Evolutionary conservation across 2,329 filamentous ascomycete species (phyloP).

Genomic region (Colletotrichum acutatum): DNA sequence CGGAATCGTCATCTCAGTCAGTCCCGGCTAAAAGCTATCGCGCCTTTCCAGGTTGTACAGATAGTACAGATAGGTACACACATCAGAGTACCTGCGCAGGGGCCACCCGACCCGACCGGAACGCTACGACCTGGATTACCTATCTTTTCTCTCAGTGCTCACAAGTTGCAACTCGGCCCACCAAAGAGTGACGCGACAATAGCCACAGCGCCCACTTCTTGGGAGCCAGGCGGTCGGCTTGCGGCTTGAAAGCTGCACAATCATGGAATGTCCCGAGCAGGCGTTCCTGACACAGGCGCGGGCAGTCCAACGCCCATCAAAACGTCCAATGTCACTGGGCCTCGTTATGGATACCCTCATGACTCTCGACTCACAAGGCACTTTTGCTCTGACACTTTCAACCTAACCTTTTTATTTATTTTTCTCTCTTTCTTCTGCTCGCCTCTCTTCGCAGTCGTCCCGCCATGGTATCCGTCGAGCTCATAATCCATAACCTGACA

Average conservation of each 20-base stretch:
- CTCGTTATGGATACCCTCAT: background rate
- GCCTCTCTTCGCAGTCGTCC: background rate
- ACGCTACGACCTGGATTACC: background rate
- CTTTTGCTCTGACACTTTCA: constrained; percentile 1
- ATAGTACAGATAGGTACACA: background rate
- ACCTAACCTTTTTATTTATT: background rate
- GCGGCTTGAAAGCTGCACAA: background rate
- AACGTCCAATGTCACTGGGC: background rate
- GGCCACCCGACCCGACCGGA: constrained; percentile 10
- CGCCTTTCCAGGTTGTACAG: too few relatives aligned
- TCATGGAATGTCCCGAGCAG: background rate
- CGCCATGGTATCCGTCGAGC: background rate
- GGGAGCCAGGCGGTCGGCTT: background rate
- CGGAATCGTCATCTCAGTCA: background rate
- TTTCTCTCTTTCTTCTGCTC: too few relatives aligned
- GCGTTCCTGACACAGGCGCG: background rate
- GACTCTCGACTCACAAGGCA: background rate
- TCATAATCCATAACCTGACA: background rate
- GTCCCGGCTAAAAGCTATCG: background rate
- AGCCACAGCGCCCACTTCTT: background rate
- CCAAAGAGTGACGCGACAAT: background rate
- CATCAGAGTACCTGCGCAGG: background rate
- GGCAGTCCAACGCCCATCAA: background rate
- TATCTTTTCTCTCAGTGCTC: background rate
- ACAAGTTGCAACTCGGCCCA: background rate